Percentiles rank a stretch among this genome's conserved stretches.
phyloP scores from a whole-genome alignment of 805 yeast species.

The Jamesozyma gamospora region DNA sequence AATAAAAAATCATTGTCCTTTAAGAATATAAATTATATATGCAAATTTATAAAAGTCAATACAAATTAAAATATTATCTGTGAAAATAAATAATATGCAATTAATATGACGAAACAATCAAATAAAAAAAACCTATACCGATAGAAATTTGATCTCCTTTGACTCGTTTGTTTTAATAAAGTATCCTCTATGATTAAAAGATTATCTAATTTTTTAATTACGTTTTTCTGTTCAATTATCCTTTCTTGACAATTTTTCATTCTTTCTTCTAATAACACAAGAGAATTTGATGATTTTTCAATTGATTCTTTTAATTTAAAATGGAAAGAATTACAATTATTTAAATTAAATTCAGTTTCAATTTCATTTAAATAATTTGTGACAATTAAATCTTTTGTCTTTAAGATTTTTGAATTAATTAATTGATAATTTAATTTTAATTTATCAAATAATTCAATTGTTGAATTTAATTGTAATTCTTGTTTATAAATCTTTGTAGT shows the following conservation, averaged over 20 bases:
- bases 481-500: conserved; percentile 15
- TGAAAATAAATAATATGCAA: conserved; percentile 1
- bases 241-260: conserved; percentile 13
- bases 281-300: conserved; percentile 10
- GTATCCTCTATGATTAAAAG: conserved; percentile 7
- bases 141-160: conserved; percentile 3
- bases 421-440: conserved; percentile 17
- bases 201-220: conserved; percentile 19
- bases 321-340: conserved; percentile 21
- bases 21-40: no score
- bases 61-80: no score
- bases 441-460: conserved; percentile 18
- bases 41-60: no score
- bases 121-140: conserved; percentile 7
- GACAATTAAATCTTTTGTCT: conserved; percentile 21
- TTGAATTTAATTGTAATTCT: conserved; percentile 20
- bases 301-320: conserved; percentile 8
- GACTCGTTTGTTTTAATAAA: neutral
- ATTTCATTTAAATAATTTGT: conserved; percentile 23
- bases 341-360: conserved; percentile 19
- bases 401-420: conserved; percentile 18
- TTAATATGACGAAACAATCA: conserved; percentile 3
- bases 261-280: conserved; percentile 24
- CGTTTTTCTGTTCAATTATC: conserved; percentile 18
- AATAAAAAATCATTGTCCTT: no score